A percentile compares a stretch with the other conserved stretches of the same genome.
phyloP scores from a whole-genome alignment of 164 flowering plant genomes.

The Magnolia kwangsiensis region DNA sequence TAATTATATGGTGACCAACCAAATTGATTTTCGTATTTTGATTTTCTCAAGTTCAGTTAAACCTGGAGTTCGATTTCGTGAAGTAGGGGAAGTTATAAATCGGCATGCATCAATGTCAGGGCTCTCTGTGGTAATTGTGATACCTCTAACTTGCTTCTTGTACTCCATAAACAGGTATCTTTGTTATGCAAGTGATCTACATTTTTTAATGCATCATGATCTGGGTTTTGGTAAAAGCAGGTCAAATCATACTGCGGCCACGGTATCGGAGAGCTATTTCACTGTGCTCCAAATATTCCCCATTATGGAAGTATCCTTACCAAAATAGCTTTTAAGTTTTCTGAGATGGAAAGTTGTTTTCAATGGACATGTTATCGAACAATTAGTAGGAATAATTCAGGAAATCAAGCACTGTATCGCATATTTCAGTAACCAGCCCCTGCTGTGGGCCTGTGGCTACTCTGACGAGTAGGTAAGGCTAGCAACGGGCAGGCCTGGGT shows the following conservation, averaged over 20 bases:
- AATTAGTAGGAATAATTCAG: no score
- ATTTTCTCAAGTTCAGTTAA: slow-evolving; percentile 47
- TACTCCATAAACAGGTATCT: background rate
- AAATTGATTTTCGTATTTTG: background rate
- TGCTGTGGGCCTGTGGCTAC: no score
- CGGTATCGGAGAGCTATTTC: slow-evolving; percentile 98
- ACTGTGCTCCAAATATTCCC: slow-evolving; percentile 97
- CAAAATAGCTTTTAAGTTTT: background rate
- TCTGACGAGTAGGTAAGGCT: no score
- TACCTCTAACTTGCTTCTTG: background rate
- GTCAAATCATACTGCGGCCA: slow-evolving; percentile 95
- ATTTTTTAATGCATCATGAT: background rate
- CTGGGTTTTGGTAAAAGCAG: slow-evolving; percentile 31
- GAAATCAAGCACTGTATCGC: no score
- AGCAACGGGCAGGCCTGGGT: no score
- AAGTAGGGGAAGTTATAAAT: slow-evolving; percentile 87
- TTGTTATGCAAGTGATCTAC: no score
- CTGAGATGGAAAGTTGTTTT: no score
- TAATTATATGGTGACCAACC: no score
- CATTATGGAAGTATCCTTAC: slow-evolving; percentile 89
- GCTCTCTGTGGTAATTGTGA: slow-evolving; percentile 77
- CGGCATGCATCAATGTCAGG: slow-evolving; percentile 95
- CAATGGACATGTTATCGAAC: no score
- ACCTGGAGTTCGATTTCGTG: slow-evolving; percentile 94
- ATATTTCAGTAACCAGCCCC: no score